Evolutionary conservation across 306 rosid species (phyloP), one percentile per base, ranked within the genome.

Genomic region (Citrullus colocynthis): DNA sequence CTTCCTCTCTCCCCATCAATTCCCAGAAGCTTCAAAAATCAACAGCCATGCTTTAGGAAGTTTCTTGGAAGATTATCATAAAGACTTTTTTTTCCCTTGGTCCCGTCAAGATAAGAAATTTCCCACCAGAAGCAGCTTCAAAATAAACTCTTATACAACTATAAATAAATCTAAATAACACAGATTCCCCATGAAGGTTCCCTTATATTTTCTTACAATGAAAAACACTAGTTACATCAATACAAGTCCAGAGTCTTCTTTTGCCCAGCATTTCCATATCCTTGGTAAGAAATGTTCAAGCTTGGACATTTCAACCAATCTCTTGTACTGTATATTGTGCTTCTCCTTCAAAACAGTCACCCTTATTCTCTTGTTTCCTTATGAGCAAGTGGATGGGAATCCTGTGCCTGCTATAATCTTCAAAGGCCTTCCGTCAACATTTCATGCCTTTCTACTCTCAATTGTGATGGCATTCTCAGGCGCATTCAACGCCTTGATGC

Each of bases 301-400:
- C 42, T 72, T 49, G 59, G 21, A 49, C 34, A 28, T 72, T 48
- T 72, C 76, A 28, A 72, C 76, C 24, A 72, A 72, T 72, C 34
- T 72, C 15, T 9, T 72, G 24, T 28, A 24, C 59, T 48, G 58
- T 49, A 72, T 72, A 42, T 17, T 72, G 41, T 28, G 42, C 59
- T 48, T 24, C 41, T 72, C 76, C 44, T 72, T 72, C 76, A 48
- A 72, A 51, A 48, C 76, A 72, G 59, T 49, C 4, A 72, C 60
- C 59, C 58, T 72, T 20, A 72, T 72, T 72, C 76, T 72, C 59
- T 24, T 72, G 55, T 21, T 72, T 49, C 76, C 76, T 72, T 49
- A 3, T 28, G 76, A 72, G 76, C 59, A 72, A 49, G 76, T 72
- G 76, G 48, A 72, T 72, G 76, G 76, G 55, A 72, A 49, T 51